Evolutionary conservation across 2,329 filamentous ascomycete species (phyloP).

Genomic region (Metarhizium humberi): DNA sequence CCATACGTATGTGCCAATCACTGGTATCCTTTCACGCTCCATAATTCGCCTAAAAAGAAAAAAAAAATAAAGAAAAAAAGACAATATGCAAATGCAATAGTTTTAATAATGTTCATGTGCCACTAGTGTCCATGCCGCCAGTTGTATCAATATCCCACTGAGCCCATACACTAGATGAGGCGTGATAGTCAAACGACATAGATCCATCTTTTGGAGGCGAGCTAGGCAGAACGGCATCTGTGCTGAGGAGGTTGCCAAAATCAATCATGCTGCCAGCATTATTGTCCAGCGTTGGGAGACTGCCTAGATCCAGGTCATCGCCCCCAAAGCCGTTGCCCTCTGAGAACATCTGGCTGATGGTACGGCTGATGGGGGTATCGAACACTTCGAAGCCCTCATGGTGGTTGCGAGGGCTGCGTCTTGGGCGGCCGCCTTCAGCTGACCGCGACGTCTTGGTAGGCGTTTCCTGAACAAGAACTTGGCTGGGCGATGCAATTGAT

Average conservation of each 20-base stretch:
- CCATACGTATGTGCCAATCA: neutral
- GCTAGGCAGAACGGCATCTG: slow-evolving; percentile 37
- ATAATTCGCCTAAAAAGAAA: neutral
- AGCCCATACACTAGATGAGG: slow-evolving; percentile 18
- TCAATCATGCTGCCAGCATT: slow-evolving; percentile 29
- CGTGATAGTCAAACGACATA: slow-evolving; percentile 21
- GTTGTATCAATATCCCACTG: slow-evolving; percentile 18
- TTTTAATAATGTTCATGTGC: neutral
- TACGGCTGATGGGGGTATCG: slow-evolving; percentile 51
- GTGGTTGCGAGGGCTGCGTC: slow-evolving; percentile 33
- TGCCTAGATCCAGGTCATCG: slow-evolving; percentile 34
- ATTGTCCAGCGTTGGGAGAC: slow-evolving; percentile 28
- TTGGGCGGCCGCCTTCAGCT: slow-evolving; percentile 23
- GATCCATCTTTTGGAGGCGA: slow-evolving; percentile 31
- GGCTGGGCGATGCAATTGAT: slow-evolving; percentile 34
- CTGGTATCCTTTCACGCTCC: neutral
- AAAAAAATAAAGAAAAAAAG: neutral
- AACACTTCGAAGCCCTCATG: slow-evolving; percentile 29
- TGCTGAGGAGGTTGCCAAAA: slow-evolving; percentile 38
- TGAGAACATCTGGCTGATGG: slow-evolving; percentile 55
- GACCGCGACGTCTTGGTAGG: slow-evolving; percentile 35
- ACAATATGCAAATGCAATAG: neutral
- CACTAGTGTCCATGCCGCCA: slow-evolving; percentile 1
- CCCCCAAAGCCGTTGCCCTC: slow-evolving; percentile 39
- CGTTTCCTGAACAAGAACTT: slow-evolving; percentile 35